Conservation (phyloP, 805 yeast species). For the Huiozyma naganishii region DNA sequence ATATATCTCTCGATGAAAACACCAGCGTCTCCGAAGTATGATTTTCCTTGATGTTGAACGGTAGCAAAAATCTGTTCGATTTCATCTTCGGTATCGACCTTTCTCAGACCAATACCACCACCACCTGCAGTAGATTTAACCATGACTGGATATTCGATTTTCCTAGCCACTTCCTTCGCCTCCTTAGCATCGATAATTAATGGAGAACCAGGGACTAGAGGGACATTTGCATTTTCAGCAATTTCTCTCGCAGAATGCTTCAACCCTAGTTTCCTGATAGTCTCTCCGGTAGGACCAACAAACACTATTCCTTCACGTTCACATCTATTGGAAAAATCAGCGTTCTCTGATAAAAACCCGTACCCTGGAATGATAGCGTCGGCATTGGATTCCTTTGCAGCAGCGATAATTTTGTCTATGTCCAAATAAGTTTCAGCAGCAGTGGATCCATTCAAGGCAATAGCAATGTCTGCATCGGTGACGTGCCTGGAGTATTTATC, state of each 20-base stretch:
- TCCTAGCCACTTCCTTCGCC: conserved; percentile 64
- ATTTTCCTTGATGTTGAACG: conserved; percentile 86
- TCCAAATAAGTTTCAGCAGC: conserved; percentile 88
- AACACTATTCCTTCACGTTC: conserved; percentile 73
- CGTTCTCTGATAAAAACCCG: conserved; percentile 93
- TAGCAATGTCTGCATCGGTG: conserved; percentile 65
- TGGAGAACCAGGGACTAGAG: conserved; percentile 95
- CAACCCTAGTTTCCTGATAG: conserved; percentile 81
- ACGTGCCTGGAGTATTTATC: conserved; percentile 88
- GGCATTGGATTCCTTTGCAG: conserved; percentile 74
- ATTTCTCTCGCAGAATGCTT: conserved; percentile 96
- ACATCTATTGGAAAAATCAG: conserved; percentile 88
- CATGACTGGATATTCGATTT: conserved; percentile 83
- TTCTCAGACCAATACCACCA: conserved; percentile 96
- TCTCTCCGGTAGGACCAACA: conserved; percentile 95
- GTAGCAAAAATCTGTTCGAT: conserved; percentile 78
- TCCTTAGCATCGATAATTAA: conserved; percentile 60
- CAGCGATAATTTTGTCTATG: conserved; percentile 73
- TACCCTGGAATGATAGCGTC: conserved; percentile 98
- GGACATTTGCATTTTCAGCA: conserved; percentile 86
- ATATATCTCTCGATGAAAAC: conserved; percentile 92
- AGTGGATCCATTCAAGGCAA: conserved; percentile 67
- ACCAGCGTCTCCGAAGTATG: conserved; percentile 91
- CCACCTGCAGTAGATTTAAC: conserved; percentile 98
- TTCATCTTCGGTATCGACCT: conserved; percentile 75